A percentile compares a stretch with the other conserved stretches of the same genome.
These are phyloP conservation scores for Salmacisia buchloeana DNA, from an alignment of 1,284 basidiomycete genomes.

Conservation along the genomic window DNA sequence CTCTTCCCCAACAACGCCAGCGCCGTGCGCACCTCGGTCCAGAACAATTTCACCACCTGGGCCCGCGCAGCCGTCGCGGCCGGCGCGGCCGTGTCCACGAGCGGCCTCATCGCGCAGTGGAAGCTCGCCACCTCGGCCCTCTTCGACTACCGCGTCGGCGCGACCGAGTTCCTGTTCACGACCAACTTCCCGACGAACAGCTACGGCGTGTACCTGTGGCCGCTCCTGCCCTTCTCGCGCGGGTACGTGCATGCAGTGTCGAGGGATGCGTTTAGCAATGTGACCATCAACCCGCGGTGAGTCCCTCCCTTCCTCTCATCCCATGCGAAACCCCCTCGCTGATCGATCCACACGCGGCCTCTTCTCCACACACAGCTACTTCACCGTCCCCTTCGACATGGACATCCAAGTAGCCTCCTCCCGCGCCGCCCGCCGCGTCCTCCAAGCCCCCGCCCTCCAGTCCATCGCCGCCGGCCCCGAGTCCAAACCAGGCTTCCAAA, in stretches of 20 bases:
- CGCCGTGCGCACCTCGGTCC: slow-evolving; percentile 28
- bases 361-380: slow-evolving; percentile 50
- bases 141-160: slow-evolving; percentile 27
- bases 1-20: slow-evolving; percentile 26
- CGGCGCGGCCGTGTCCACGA: slow-evolving; percentile 29
- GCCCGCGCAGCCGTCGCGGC: slow-evolving; percentile 23
- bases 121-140: slow-evolving; percentile 20
- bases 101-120: slow-evolving; percentile 30
- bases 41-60: slow-evolving; percentile 22
- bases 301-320: no score
- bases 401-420: slow-evolving; percentile 46
- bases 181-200: slow-evolving; percentile 27
- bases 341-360: no score
- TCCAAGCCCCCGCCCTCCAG: slow-evolving; percentile 36
- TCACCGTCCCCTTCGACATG: slow-evolving; percentile 49
- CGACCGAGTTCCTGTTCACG: slow-evolving; percentile 41
- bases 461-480: slow-evolving; percentile 44
- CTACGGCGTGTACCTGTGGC: slow-evolving; percentile 42
- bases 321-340: no score
- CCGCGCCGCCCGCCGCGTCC: slow-evolving; percentile 42
- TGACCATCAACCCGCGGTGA: slow-evolving; percentile 21
- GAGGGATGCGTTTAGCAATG: slow-evolving; percentile 17
- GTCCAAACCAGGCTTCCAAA: slow-evolving; percentile 43
- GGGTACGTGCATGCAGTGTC: slow-evolving; percentile 26
- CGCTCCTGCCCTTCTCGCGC: slow-evolving; percentile 34